Evolutionary conservation across 1,284 basidiomycete genomes (phyloP), one percentile per base, ranked within the genome.

Genomic region (Serendipita sp.): DNA sequence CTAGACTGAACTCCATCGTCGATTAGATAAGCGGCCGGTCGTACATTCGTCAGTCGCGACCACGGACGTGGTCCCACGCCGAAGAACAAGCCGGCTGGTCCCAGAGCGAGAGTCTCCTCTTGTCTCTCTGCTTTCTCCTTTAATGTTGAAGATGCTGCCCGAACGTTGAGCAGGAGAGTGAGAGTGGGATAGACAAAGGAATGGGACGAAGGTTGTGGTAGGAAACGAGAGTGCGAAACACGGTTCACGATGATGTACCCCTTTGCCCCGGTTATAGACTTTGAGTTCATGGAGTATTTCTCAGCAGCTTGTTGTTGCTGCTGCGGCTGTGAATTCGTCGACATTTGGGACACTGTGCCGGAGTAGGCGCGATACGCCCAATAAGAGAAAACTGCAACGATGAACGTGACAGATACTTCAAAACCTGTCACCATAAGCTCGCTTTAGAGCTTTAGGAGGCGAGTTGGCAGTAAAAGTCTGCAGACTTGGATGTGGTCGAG

Each of bases 121-220:
- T 71, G 67, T 88, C 79, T 3, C 87, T 72, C 1, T 65, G 50
- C 22, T 75, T 72, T 1, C 67, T 63, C 68, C 88, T 85, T 6
- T 91, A 73, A 0, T 38, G 1, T 1, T 22, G 12, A 38, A 38
- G 38, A 38, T 38, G 12, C 2, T 5, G 77, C 75, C 62, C 79
- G 74, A 12, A 91, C 71, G 2, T 85, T 81, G 35, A 87, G 69
- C 8, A 85, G 75, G 13, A 88, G 68, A 38, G 80, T 81, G 30
- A 88, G 72, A 0, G 84, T 82, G 0, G 82, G 80, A 70, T 89
- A 89, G 6, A 75, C 77, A 71, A 88, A 88, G 0, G 77, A 72
- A 69, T 87, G 83, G 2, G 72, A 67, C 0, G 84, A 77, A 2
- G 73, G 67, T 13, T 65, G 63, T 1, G 85, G 86, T 2, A 87